Evolutionary conservation across 495 filamentous ascomycete genomes (phyloP).

Genomic region (Immersiella caudata): DNA sequence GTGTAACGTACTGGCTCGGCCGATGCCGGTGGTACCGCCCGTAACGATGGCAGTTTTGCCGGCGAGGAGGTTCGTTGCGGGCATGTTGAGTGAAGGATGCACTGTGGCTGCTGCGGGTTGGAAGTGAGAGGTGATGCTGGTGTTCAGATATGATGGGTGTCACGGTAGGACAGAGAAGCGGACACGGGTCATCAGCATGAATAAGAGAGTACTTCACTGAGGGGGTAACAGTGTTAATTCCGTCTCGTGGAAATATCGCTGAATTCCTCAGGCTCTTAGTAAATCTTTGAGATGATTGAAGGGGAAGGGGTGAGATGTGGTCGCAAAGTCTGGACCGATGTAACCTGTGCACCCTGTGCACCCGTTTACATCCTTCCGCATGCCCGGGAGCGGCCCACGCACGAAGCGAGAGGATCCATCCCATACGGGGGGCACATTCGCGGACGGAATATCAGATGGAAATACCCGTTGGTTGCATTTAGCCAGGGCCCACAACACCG

Average conservation of each 20-base stretch:
- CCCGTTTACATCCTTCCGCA: background rate
- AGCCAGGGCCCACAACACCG: constrained; percentile 4
- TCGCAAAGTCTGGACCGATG: background rate
- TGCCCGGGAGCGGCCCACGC: background rate
- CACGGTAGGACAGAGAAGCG: background rate
- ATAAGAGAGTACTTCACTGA: background rate
- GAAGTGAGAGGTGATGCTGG: background rate
- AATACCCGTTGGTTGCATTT: constrained; percentile 4
- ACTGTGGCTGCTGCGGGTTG: background rate
- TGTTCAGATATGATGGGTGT: background rate
- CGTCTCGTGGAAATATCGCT: background rate
- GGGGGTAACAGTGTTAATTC: background rate
- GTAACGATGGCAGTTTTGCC: constrained; percentile 76
- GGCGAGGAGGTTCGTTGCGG: constrained; percentile 56
- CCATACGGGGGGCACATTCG: background rate
- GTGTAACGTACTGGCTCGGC: constrained; percentile 63
- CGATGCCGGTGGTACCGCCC: constrained; percentile 76
- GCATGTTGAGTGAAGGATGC: constrained; percentile 32
- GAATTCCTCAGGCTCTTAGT: no score
- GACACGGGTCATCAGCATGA: background rate
- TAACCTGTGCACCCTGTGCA: background rate
- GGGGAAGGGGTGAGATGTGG: background rate
- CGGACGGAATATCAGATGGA: background rate
- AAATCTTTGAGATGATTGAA: background rate
- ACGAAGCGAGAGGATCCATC: background rate